Conservation (phyloP, 2,329 filamentous ascomycete species). For the Lecanicillium sp. region DNA sequence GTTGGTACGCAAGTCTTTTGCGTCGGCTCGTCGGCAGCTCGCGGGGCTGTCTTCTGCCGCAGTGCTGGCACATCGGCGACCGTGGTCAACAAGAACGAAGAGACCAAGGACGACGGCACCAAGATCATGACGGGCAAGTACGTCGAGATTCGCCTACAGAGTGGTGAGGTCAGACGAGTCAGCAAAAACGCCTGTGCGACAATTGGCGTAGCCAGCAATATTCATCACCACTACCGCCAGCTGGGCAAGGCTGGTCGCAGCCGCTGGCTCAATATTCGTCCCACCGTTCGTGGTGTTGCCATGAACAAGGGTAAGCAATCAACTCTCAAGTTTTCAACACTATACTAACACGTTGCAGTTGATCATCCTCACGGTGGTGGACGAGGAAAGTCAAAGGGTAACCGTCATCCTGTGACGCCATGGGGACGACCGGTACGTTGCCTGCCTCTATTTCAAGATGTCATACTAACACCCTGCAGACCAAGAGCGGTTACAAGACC, state of each 20-base stretch:
- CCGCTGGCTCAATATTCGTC: constrained; percentile 88
- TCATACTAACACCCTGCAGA: constrained; percentile 33
- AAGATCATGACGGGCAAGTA: constrained; percentile 63
- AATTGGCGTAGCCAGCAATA: constrained; percentile 89
- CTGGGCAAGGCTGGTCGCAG: constrained; percentile 92
- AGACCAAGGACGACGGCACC: constrained; percentile 51
- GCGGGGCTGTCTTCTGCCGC: constrained; percentile 82
- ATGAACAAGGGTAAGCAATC: constrained; percentile 90
- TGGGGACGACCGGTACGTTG: constrained; percentile 87
- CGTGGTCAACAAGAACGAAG: constrained; percentile 82
- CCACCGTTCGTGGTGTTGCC: constrained; percentile 91
- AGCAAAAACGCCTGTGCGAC: constrained; percentile 91
- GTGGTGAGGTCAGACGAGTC: constrained; percentile 84
- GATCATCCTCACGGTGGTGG: constrained; percentile 99
- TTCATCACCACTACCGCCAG: constrained; percentile 80
- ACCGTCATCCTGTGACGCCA: constrained; percentile 86
- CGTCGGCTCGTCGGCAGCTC: constrained; percentile 67
- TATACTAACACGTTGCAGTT: constrained; percentile 37
- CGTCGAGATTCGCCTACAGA: constrained; percentile 81
- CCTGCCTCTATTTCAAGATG: neutral
- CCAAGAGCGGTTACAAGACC: constrained; percentile 89
- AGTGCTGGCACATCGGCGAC: constrained; percentile 90
- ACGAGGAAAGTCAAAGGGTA: constrained; percentile 98
- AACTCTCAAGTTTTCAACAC: too few species aligned
- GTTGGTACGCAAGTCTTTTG: constrained; percentile 90